Base-by-base conservation (phyloP, 805 yeast genomes). In the Kuraishia hungarica region DNA sequence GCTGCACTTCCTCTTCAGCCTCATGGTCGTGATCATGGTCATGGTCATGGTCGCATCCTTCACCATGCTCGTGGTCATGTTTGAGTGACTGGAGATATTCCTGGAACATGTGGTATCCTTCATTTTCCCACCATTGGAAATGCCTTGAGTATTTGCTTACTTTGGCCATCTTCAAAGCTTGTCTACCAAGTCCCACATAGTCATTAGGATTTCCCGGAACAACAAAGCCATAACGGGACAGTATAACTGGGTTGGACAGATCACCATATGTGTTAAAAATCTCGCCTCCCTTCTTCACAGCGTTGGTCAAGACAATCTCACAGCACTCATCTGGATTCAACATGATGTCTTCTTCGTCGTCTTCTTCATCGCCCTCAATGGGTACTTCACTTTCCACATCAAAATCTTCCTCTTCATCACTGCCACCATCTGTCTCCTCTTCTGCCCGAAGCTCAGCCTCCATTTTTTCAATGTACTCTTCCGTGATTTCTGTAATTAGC, bases 191-290 rank as follows among this genome's bases (percentile, higher is more conserved):
- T 54, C 82, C 74, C 13, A 87, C 78, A 1, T 76, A 64, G 60
- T 87, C 90, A 61, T 80, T 76, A 1, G 73, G 71, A 59, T 83
- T 81, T n/a, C 72, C 70, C 52, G 74, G 70, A 43, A 79, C 72
- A 10, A 84, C 79, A 65, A 92, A 91, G 1, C 97, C 97, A 65
- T 91, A 92, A 55, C 88, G 77, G 15, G 91, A 81, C 15, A 91
- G 67, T 48, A 92, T 70, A 43, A 80, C 77, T 0, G 87, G 74
- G 60, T 88, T 89, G 17, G 84, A 70, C 47, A 86, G 73, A 26
- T 83, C 86, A 0, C 97, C 97, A 62, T 91, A 92, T 0, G 94
- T 83, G 69, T 89, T 91, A 73, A 84, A 88, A 15, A 93, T 63
- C 63, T 93, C 97, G 13, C 73, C 66, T 7, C 82, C 81, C 39